These are phyloP conservation scores for Colletotrichum sp. DNA, from an alignment of 2,329 filamentous ascomycete genomes.

Conservation along the genomic window DNA sequence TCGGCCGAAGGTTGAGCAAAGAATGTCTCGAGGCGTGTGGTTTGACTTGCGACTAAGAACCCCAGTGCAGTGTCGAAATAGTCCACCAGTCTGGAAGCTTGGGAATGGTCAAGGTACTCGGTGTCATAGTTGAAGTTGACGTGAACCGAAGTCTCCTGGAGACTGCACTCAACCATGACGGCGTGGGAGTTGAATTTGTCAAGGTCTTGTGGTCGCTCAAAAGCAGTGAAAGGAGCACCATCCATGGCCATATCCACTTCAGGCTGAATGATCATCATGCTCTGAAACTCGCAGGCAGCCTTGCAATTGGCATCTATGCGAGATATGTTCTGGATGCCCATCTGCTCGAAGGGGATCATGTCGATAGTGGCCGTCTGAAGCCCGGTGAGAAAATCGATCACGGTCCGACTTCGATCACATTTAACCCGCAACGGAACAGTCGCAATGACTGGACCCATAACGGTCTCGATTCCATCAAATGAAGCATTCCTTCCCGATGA, in stretches of 20 bases:
- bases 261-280: constrained; percentile 21
- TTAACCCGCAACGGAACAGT: constrained; percentile 3
- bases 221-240: background rate
- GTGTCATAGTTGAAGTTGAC: constrained; percentile 6
- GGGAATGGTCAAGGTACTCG: background rate
- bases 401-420: background rate
- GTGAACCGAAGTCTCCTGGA: background rate
- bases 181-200: constrained; percentile 13
- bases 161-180: constrained; percentile 10
- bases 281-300: constrained; percentile 13
- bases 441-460: constrained; percentile 33
- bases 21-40: background rate
- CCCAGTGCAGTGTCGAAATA: constrained; percentile 5
- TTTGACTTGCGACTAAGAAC: background rate
- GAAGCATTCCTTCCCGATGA: constrained; percentile 32
- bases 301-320: background rate
- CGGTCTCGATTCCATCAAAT: constrained; percentile 24
- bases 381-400: constrained; percentile 16
- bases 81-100: background rate
- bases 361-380: constrained; percentile 33
- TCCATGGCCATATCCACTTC: constrained; percentile 14
- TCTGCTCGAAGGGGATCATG: constrained; percentile 32
- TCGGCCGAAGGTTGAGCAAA: background rate
- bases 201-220: constrained; percentile 2
- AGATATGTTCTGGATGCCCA: constrained; percentile 35